Conservation (phyloP, 805 yeast species). For the Zygosaccharomyces kombuchaensis region DNA sequence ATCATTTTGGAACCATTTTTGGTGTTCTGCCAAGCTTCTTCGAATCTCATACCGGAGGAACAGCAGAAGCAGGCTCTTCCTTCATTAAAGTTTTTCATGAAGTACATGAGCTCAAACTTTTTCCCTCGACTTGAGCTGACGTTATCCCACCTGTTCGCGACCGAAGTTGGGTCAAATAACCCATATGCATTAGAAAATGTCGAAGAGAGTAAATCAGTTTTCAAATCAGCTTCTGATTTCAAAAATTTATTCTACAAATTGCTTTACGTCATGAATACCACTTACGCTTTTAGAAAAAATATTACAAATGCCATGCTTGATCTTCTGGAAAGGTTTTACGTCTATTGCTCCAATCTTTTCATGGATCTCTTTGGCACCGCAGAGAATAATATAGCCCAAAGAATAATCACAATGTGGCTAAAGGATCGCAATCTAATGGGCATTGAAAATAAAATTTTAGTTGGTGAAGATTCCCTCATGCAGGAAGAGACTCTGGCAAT, state of each 20-base stretch:
- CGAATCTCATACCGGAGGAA: conserved; percentile 37
- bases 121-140: conserved; percentile 59
- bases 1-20: conserved; percentile 70
- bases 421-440: conserved; percentile 31
- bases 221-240: conserved; percentile 32
- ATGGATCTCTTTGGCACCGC: conserved; percentile 26
- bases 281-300: conserved; percentile 46
- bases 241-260: conserved; percentile 25
- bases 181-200: conserved; percentile 37
- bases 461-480: conserved; percentile 12
- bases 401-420: conserved; percentile 36
- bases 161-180: conserved; percentile 39
- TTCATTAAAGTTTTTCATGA: conserved; percentile 50
- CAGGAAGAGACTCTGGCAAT: conserved; percentile 31
- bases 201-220: conserved; percentile 30
- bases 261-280: conserved; percentile 34
- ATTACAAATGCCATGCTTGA: conserved; percentile 41
- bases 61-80: conserved; percentile 20
- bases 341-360: conserved; percentile 33
- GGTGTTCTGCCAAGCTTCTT: conserved; percentile 59
- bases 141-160: conserved; percentile 49
- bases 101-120: conserved; percentile 61
- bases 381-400: conserved; percentile 21
- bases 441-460: conserved; percentile 34
- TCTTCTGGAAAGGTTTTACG: conserved; percentile 38